Percentiles rank a stretch among this genome's conserved stretches.
phyloP scores from a whole-genome alignment of 2,329 filamentous ascomycete species.

The Exophiala bonariae region DNA sequence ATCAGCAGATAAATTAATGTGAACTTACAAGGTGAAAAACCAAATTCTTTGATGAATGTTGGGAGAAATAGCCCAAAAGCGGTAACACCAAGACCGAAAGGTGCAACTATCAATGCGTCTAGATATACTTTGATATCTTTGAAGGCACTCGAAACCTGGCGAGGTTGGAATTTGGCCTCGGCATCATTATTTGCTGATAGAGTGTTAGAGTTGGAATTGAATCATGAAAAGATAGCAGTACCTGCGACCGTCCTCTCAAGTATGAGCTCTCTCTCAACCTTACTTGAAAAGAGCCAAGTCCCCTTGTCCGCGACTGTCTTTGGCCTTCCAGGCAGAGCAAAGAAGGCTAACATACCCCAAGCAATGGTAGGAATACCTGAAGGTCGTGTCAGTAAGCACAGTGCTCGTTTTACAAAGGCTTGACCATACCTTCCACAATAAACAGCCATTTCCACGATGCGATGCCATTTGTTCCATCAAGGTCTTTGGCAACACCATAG shows the following conservation, averaged over 20 bases:
- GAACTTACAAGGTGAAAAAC: too few relatives aligned
- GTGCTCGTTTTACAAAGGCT: too few relatives aligned
- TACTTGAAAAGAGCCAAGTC: neutral
- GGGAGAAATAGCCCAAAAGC: neutral
- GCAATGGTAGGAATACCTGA: neutral
- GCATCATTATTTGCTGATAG: neutral
- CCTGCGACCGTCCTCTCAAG: constrained; percentile 1
- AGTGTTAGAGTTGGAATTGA: neutral
- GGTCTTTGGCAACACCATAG: neutral
- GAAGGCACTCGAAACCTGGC: neutral
- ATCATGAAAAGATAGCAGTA: too few relatives aligned
- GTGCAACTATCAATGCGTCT: neutral
- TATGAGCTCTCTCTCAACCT: constrained; percentile 1
- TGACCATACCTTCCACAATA: neutral
- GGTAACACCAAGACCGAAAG: neutral
- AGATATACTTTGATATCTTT: constrained; percentile 1
- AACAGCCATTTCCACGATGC: neutral
- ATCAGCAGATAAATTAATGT: too few relatives aligned
- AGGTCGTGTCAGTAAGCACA: too few relatives aligned
- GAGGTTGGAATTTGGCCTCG: neutral
- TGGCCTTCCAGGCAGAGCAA: constrained; percentile 59
- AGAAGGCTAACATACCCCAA: constrained; percentile 55
- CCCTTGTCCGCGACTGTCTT: constrained; percentile 1
- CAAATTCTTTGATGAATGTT: neutral
- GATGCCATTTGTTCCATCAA: neutral